Evolutionary conservation across 257 asterid genomes (phyloP).

Genomic region (Petunia secreta): DNA sequence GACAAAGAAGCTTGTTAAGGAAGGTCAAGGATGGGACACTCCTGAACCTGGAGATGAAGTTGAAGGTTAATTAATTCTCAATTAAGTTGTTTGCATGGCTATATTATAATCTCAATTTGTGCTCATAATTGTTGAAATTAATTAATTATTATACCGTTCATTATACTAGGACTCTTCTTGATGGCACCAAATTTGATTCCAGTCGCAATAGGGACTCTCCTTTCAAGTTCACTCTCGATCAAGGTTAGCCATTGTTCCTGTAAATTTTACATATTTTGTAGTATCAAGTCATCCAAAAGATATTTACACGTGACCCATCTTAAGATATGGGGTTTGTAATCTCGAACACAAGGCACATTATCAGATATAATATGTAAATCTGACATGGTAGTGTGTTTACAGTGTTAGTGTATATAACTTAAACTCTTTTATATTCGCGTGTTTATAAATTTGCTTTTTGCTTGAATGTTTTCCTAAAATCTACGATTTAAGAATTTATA

Average conservation of each 20-base stretch:
- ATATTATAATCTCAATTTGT: not conserved
- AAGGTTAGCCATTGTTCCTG: conserved; percentile 38
- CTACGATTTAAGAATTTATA: no score
- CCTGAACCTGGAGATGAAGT: conserved; percentile 63
- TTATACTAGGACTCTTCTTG: conserved; percentile 58
- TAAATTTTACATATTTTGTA: no score
- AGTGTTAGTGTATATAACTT: no score
- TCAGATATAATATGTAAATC: no score
- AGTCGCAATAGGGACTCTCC: conserved; percentile 59
- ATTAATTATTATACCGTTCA: conserved; percentile 42
- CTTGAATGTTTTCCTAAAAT: no score
- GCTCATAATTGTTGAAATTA: not conserved
- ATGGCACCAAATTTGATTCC: conserved; percentile 64
- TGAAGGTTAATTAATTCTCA: conserved; percentile 37
- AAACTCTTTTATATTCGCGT: no score
- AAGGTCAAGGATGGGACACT: conserved; percentile 54
- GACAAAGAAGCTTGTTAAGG: conserved; percentile 59
- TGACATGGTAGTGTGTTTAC: no score
- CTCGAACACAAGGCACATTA: no score
- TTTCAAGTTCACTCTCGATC: conserved; percentile 60
- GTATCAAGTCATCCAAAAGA: no score
- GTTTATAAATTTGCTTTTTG: no score
- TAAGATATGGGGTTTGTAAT: no score
- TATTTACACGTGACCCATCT: no score
- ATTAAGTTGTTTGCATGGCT: not conserved